Evolutionary conservation across 2,329 filamentous ascomycete species (phyloP).

Genomic region (Cercospora zeina): DNA sequence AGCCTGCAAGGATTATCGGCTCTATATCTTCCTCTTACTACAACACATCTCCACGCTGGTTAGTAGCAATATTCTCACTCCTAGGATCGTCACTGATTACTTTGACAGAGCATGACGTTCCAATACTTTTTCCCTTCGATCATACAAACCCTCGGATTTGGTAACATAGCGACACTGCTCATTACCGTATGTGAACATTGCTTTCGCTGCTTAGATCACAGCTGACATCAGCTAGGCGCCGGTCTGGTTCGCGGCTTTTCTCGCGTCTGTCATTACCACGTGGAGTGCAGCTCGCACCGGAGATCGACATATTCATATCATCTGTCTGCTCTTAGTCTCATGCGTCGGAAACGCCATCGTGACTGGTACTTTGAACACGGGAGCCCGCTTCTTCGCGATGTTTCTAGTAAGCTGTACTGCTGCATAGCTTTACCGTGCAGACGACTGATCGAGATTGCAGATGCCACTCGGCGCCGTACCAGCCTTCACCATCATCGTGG

Average conservation of each 20-base stretch:
- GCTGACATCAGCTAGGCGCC: conserved; percentile 9
- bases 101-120: conserved; percentile 11
- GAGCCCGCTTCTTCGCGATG: conserved; percentile 12
- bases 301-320: conserved; percentile 11
- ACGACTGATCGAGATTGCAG: background rate
- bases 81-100: background rate
- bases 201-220: too few species aligned
- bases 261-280: conserved; percentile 10
- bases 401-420: background rate
- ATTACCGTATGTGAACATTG: background rate
- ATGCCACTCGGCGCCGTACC: conserved; percentile 30
- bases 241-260: conserved; percentile 12
- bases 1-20: conserved; percentile 11
- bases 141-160: conserved; percentile 9
- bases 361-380: conserved; percentile 9
- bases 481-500: conserved; percentile 39
- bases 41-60: conserved; percentile 16
- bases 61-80: background rate
- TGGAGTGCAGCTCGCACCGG: conserved; percentile 6
- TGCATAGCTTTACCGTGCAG: background rate
- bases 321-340: conserved; percentile 8
- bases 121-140: conserved; percentile 18
- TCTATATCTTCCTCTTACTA: conserved; percentile 13
- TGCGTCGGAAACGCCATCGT: conserved; percentile 11
- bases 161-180: conserved; percentile 7